phyloP scores from a whole-genome alignment of 768 basidiomycete genomes.

The Holtermannia corniformis region DNA sequence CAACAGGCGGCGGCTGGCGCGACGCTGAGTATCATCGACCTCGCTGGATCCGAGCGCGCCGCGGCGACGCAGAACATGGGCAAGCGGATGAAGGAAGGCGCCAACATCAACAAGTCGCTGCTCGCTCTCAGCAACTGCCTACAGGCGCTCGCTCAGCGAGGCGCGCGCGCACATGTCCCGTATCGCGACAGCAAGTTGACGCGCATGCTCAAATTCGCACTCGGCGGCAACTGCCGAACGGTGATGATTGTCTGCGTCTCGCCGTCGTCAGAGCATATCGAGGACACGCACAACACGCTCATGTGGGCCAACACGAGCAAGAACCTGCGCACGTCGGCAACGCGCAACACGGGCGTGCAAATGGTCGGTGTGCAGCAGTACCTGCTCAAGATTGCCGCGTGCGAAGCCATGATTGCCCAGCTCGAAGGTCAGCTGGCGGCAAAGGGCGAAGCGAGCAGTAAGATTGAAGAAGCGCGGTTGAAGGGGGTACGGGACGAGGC shows the following conservation, averaged over 20 bases:
- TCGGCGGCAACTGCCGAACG: slow-evolving; percentile 98
- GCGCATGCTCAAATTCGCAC: slow-evolving; percentile 89
- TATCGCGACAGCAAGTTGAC: slow-evolving; percentile 99
- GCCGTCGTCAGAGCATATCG: slow-evolving; percentile 89
- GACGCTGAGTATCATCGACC: slow-evolving; percentile 92
- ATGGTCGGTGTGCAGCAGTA: slow-evolving; percentile 92
- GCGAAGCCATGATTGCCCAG: slow-evolving; percentile 71
- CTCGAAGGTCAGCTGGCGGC: slow-evolving; percentile 77
- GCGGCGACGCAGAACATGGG: slow-evolving; percentile 96
- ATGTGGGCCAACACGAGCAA: slow-evolving; percentile 96
- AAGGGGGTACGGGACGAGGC: slow-evolving; percentile 44
- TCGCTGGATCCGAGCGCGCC: slow-evolving; percentile 94
- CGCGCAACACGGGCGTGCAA: slow-evolving; percentile 88
- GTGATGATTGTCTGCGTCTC: slow-evolving; percentile 99
- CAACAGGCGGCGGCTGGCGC: slow-evolving; percentile 44
- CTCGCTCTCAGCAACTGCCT: slow-evolving; percentile 97
- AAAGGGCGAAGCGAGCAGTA: slow-evolving; percentile 55
- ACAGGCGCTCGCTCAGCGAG: slow-evolving; percentile 92
- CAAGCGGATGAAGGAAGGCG: slow-evolving; percentile 94
- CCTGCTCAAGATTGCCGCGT: slow-evolving; percentile 83
- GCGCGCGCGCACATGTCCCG: slow-evolving; percentile 77
- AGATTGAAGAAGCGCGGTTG: slow-evolving; percentile 57
- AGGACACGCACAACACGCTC: slow-evolving; percentile 97
- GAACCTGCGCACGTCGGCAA: slow-evolving; percentile 95
- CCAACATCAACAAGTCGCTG: slow-evolving; percentile 98